Percentiles rank a stretch among this genome's conserved stretches.
Conservation (phyloP, 2,329 filamentous ascomycete species). For the Plenodomus biglobosus region DNA sequence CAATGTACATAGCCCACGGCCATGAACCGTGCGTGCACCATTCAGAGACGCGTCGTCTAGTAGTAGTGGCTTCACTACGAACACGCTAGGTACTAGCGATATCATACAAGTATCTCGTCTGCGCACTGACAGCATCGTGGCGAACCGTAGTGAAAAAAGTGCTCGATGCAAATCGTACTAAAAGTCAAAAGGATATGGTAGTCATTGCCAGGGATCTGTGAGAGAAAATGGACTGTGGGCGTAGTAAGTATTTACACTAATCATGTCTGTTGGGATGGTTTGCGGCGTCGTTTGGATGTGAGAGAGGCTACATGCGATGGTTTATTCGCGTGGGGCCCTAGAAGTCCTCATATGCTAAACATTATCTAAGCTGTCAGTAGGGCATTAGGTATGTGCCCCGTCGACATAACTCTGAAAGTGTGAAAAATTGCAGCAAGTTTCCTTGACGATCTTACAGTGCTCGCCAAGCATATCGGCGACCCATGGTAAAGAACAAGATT, state of each 20-base stretch:
- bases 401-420: too few relatives aligned
- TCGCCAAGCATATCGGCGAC: too few relatives aligned
- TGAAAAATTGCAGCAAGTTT: too few relatives aligned
- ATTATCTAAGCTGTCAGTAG: too few relatives aligned
- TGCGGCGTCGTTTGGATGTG: constrained; percentile 68
- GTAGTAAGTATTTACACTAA: constrained; percentile 61
- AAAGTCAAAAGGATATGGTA: constrained; percentile 60
- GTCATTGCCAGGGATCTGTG: constrained; percentile 60
- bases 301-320: too few relatives aligned
- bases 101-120: constrained; percentile 69
- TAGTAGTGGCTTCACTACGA: constrained; percentile 64
- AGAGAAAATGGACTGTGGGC: constrained; percentile 46
- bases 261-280: constrained; percentile 67
- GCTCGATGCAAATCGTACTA: constrained; percentile 59
- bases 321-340: too few relatives aligned
- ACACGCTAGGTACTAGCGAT: constrained; percentile 66
- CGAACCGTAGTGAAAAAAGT: constrained; percentile 63
- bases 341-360: too few relatives aligned
- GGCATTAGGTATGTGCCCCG: too few relatives aligned
- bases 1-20: constrained; percentile 67
- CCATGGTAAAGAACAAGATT: too few relatives aligned
- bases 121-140: constrained; percentile 66
- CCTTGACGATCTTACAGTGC: too few relatives aligned
- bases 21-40: constrained; percentile 68
- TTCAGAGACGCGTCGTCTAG: constrained; percentile 67